phyloP scores from a whole-genome alignment of 257 asterid species.

The Solanum chiquidenum region DNA sequence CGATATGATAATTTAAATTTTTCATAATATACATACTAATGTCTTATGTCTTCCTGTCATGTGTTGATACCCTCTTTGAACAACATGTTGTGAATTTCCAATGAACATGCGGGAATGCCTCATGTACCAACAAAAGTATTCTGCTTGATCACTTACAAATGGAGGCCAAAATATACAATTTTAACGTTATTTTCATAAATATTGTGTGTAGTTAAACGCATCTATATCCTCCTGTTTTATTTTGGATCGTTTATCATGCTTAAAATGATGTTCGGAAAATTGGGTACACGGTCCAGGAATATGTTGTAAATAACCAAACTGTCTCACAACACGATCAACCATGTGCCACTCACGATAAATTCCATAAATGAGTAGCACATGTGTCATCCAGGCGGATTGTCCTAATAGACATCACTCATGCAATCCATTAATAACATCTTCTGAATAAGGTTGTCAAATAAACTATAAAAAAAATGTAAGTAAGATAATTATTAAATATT shows the following conservation, averaged over 20 bases:
- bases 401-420: not conserved
- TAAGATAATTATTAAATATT: too few species aligned
- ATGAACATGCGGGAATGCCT: not conserved
- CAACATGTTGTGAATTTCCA: not conserved
- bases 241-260: not conserved
- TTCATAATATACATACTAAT: not conserved
- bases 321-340: not conserved
- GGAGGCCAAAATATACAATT: not conserved
- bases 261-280: too few species aligned
- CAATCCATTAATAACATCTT: not conserved
- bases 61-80: not conserved
- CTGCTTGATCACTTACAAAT: not conserved
- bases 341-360: not conserved
- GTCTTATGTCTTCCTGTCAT: not conserved
- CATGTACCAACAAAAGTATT: not conserved
- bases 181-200: not conserved
- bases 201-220: not conserved
- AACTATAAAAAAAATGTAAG: not conserved
- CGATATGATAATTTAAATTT: too few species aligned
- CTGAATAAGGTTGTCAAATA: not conserved
- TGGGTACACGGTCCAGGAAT: not conserved
- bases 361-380: too few species aligned
- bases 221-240: not conserved
- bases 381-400: not conserved
- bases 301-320: not conserved